Evolutionary conservation across 73 alveolate species (phyloP).

Genomic region (Tetrahymena malaccensis): DNA sequence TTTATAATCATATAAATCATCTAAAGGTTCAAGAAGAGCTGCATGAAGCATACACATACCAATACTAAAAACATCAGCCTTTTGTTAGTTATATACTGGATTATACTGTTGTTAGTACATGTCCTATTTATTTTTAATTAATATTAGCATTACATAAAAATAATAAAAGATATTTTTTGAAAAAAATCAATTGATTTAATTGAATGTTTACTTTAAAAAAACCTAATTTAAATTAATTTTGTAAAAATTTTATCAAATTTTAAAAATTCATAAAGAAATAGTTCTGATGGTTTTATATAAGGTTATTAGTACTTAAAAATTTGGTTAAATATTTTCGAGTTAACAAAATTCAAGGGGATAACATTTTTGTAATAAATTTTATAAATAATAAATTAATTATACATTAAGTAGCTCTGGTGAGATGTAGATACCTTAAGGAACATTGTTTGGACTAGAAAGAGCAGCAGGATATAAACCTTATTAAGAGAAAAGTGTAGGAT

Average conservation of each 20-base stretch:
- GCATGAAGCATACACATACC: constrained; percentile 39
- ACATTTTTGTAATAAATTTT: not conserved
- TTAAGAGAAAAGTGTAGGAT: not conserved
- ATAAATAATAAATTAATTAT: not conserved
- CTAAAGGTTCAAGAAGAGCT: constrained; percentile 4
- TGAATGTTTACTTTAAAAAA: not conserved
- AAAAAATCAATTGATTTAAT: not conserved
- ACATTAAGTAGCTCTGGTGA: not conserved
- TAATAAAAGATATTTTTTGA: not conserved
- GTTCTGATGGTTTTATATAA: too few relatives aligned
- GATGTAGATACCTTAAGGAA: not conserved
- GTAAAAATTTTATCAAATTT: not conserved
- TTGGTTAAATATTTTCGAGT: too few relatives aligned
- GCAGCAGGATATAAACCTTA: not conserved
- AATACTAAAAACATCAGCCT: constrained; percentile 34
- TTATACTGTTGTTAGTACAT: not conserved
- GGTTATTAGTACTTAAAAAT: too few relatives aligned
- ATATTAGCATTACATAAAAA: not conserved
- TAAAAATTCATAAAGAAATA: not conserved
- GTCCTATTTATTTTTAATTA: not conserved
- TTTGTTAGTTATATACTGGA: constrained; percentile 19
- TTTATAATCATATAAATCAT: constrained; percentile 19
- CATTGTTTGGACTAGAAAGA: not conserved
- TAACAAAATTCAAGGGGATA: not conserved
- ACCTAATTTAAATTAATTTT: not conserved